A percentile compares a stretch with the other conserved stretches of the same genome.
phyloP scores from a whole-genome alignment of 2,329 filamentous ascomycete genomes.

The Fusarium irregulare region DNA sequence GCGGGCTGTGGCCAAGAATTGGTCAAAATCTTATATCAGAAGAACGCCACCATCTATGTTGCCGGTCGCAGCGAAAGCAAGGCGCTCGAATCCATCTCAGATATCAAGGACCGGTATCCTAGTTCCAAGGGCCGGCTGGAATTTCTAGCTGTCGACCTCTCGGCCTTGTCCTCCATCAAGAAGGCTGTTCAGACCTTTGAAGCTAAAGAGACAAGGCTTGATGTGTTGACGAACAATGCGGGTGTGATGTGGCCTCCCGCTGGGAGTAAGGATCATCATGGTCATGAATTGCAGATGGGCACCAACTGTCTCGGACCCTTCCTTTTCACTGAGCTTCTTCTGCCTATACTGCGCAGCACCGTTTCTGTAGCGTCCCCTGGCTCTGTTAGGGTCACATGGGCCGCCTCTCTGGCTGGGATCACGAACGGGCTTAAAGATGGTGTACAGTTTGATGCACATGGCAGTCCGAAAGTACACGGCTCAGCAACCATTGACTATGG shows the following conservation, averaged over 20 bases:
- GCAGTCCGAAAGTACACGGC: not conserved
- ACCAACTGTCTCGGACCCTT: constrained; percentile 55
- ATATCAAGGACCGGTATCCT: constrained; percentile 51
- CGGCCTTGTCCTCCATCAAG: constrained; percentile 55
- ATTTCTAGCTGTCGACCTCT: constrained; percentile 54
- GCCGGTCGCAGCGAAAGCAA: constrained; percentile 58
- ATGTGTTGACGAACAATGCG: constrained; percentile 58
- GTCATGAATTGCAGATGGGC: constrained; percentile 56
- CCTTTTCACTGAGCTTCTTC: constrained; percentile 51
- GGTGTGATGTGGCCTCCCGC: constrained; percentile 54
- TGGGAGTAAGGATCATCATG: constrained; percentile 52
- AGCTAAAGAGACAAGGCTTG: constrained; percentile 52
- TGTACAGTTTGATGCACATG: constrained; percentile 25
- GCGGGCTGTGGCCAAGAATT: constrained; percentile 62
- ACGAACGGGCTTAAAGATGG: not conserved
- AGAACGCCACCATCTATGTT: constrained; percentile 64
- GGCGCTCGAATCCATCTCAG: constrained; percentile 55
- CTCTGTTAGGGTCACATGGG: constrained; percentile 47
- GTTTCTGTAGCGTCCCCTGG: constrained; percentile 46
- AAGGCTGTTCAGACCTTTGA: constrained; percentile 52
- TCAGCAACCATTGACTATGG: not conserved
- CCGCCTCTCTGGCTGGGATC: not conserved
- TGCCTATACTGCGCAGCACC: constrained; percentile 43
- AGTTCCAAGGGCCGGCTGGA: constrained; percentile 51
- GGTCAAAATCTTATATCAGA: constrained; percentile 61